Conservation (phyloP, 2,329 filamentous ascomycete genomes). For the Stromatinia cepivora region DNA sequence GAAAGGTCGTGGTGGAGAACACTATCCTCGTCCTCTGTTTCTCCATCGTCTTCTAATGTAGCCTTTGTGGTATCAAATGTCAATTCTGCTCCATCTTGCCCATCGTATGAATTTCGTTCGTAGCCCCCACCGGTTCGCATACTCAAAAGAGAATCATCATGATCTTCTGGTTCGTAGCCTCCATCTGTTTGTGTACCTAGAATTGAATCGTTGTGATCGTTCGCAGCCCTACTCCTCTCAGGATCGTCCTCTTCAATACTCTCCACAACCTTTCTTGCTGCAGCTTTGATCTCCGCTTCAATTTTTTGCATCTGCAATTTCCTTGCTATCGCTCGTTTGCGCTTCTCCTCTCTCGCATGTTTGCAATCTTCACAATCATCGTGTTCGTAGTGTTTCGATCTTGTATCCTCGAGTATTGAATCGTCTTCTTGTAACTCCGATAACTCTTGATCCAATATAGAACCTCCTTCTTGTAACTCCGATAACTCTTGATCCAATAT, state of each 20-base stretch:
- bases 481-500: constrained; percentile 7
- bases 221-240: constrained; percentile 5
- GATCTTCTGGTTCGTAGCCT: constrained; percentile 33
- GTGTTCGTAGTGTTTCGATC: constrained; percentile 23
- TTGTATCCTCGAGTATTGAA: constrained; percentile 23
- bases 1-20: constrained; percentile 18
- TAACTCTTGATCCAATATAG: constrained; percentile 4
- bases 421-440: constrained; percentile 14
- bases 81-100: constrained; percentile 31
- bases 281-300: constrained; percentile 55
- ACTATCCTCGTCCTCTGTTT: constrained; percentile 23
- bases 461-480: constrained; percentile 4
- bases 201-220: constrained; percentile 39
- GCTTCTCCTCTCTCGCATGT: constrained; percentile 29
- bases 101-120: constrained; percentile 29
- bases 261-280: constrained; percentile 52
- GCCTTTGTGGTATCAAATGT: constrained; percentile 28
- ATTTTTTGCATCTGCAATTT: constrained; percentile 41
- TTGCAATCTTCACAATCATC: constrained; percentile 20
- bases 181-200: constrained; percentile 41
- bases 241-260: constrained; percentile 47
- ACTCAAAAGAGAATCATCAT: constrained; percentile 20
- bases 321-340: constrained; percentile 25
- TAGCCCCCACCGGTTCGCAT: constrained; percentile 38
- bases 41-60: constrained; percentile 29